phyloP scores from a whole-genome alignment of 2,329 filamentous ascomycete species.

The Ascosphaera acerosa region DNA sequence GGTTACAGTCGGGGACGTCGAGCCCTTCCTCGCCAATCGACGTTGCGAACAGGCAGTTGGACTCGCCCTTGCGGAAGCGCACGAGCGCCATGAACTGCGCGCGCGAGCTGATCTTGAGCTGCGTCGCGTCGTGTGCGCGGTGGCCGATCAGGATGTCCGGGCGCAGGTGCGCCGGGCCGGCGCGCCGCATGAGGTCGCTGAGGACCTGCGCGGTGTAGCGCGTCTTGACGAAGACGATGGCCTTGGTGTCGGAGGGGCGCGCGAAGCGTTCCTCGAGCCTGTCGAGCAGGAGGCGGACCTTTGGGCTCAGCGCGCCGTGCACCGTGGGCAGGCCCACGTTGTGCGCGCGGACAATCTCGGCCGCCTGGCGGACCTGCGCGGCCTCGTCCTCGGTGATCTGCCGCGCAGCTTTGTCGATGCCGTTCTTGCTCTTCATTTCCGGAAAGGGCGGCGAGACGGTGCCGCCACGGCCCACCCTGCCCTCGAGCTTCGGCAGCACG shows the following conservation, averaged over 20 bases:
- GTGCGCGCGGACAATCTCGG: constrained; percentile 28
- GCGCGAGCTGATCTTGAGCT: constrained; percentile 40
- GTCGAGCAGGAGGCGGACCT: constrained; percentile 37
- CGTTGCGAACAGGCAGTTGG: constrained; percentile 38
- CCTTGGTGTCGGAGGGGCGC: constrained; percentile 32
- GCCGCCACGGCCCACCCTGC: constrained; percentile 12
- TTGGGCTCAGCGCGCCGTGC: constrained; percentile 36
- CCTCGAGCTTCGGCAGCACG: constrained; percentile 36
- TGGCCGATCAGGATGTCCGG: constrained; percentile 40
- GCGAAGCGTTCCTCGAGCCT: constrained; percentile 40
- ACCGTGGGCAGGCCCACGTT: constrained; percentile 17
- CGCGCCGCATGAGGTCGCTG: constrained; percentile 35
- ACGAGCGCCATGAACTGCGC: constrained; percentile 50
- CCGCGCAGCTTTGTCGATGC: constrained; percentile 17
- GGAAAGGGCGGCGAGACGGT: too few relatives aligned
- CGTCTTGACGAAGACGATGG: constrained; percentile 70
- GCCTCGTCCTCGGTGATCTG: constrained; percentile 5
- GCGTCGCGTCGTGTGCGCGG: constrained; percentile 24
- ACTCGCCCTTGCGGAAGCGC: constrained; percentile 31
- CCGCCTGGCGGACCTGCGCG: constrained; percentile 32
- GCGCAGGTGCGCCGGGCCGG: constrained; percentile 33
- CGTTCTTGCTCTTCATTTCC: too few relatives aligned
- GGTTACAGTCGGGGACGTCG: constrained; percentile 39
- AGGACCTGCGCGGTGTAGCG: constrained; percentile 54
- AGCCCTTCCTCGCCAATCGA: constrained; percentile 41